Evolutionary conservation across 306 rosid genomes (phyloP).

Genomic region (Prunus mira): DNA sequence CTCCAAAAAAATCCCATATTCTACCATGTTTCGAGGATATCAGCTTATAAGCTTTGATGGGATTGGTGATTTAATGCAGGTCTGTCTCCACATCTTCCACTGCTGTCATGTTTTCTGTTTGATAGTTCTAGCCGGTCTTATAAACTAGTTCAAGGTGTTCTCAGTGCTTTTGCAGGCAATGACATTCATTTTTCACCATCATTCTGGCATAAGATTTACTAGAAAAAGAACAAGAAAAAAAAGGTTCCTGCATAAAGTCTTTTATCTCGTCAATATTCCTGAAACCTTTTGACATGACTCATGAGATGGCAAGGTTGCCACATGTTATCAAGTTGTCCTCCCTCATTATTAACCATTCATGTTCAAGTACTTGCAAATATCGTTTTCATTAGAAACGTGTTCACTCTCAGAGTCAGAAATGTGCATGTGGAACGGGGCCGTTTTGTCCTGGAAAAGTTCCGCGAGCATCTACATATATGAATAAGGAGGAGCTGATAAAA

Average conservation of each 20-base stretch:
- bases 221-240: not conserved
- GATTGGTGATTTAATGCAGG: not conserved
- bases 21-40: not conserved
- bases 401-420: not conserved
- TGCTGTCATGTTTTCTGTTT: slow-evolving; percentile 12
- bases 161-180: not conserved
- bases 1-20: not conserved
- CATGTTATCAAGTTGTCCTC: not conserved
- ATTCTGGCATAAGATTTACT: not conserved
- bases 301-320: slow-evolving; percentile 12
- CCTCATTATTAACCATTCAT: slow-evolving; percentile 8
- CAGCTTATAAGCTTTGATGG: not conserved
- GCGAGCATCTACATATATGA: slow-evolving; percentile 19
- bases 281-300: not conserved
- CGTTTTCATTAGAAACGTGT: not conserved
- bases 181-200: not conserved
- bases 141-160: not conserved
- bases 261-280: not conserved
- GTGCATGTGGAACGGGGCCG: not conserved
- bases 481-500: slow-evolving; percentile 8
- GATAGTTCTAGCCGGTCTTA: not conserved
- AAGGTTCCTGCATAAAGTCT: not conserved
- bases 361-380: not conserved
- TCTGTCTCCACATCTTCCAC: not conserved
- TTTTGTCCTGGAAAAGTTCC: slow-evolving; percentile 5